phyloP scores from a whole-genome alignment of 106 monocot genomes.

The Ottelia alismoides region DNA sequence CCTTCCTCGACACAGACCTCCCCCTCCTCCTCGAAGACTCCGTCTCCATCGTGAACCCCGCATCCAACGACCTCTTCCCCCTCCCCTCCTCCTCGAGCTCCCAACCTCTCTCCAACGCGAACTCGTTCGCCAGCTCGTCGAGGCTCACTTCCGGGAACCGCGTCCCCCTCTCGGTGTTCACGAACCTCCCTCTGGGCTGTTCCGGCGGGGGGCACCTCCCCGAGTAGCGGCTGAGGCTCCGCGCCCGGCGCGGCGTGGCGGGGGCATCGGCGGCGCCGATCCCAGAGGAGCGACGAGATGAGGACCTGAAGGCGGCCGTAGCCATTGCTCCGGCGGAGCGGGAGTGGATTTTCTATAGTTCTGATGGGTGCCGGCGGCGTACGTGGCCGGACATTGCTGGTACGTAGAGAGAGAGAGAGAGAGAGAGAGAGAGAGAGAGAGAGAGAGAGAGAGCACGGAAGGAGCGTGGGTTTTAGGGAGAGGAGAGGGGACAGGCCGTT shows the following conservation, averaged over 20 bases:
- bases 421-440: neutral
- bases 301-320: slow-evolving; percentile 32
- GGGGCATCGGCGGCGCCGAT: slow-evolving; percentile 19
- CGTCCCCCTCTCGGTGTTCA: slow-evolving; percentile 52
- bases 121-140: slow-evolving; percentile 86
- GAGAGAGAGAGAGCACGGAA: too few species aligned
- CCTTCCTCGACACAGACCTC: slow-evolving; percentile 61
- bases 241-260: slow-evolving; percentile 29
- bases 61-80: slow-evolving; percentile 9
- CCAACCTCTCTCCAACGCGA: slow-evolving; percentile 29
- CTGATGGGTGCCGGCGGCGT: neutral
- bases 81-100: slow-evolving; percentile 16
- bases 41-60: slow-evolving; percentile 36
- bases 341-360: neutral
- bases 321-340: slow-evolving; percentile 11
- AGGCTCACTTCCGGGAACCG: slow-evolving; percentile 56
- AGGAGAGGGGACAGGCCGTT: too few species aligned
- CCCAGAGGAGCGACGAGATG: slow-evolving; percentile 10
- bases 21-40: slow-evolving; percentile 45
- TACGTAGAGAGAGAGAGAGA: too few species aligned
- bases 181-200: slow-evolving; percentile 49
- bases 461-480: neutral
- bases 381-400: neutral
- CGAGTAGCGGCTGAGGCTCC: slow-evolving; percentile 64
- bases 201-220: slow-evolving; percentile 23